These are phyloP conservation scores for Fremontodendron californicum DNA, from an alignment of 345 rosid genomes.

Conservation along the genomic window DNA sequence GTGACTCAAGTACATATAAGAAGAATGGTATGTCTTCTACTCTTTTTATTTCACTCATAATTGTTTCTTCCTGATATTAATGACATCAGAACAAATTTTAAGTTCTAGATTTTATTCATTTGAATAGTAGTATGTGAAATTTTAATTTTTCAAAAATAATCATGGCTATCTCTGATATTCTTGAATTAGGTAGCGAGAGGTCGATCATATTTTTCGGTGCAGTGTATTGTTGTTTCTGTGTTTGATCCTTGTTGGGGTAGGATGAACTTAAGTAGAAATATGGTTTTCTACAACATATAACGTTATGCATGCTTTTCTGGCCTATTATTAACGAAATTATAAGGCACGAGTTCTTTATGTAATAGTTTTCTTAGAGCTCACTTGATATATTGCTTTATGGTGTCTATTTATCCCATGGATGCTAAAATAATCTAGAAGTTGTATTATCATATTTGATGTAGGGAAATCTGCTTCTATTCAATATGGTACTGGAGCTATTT, in stretches of 20 bases:
- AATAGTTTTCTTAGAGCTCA: conserved; percentile 25
- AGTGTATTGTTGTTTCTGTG: not conserved
- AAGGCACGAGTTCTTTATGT: not conserved
- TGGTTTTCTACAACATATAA: not conserved
- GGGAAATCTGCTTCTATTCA: conserved; percentile 84
- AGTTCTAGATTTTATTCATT: not conserved
- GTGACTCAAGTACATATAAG: conserved; percentile 69
- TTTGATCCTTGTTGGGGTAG: not conserved
- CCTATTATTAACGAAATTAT: not conserved
- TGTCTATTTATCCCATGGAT: conserved; percentile 49
- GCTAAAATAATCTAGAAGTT: conserved; percentile 30
- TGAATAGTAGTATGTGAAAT: not conserved
- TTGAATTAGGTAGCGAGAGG: not conserved
- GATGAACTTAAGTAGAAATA: not conserved
- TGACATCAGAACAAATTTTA: not conserved
- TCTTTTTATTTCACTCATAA: not conserved
- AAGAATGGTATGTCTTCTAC: conserved; percentile 62
- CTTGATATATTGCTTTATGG: conserved; percentile 40
- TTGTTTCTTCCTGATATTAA: not conserved
- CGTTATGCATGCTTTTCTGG: not conserved
- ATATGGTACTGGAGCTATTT: conserved; percentile 52
- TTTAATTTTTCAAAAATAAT: not conserved
- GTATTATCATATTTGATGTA: conserved; percentile 23
- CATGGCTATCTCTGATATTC: not conserved
- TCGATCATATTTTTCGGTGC: not conserved